A percentile compares a stretch with the other conserved stretches of the same genome.
Conservation (phyloP, 2,329 filamentous ascomycete species). For the Aspergillus unguis region DNA sequence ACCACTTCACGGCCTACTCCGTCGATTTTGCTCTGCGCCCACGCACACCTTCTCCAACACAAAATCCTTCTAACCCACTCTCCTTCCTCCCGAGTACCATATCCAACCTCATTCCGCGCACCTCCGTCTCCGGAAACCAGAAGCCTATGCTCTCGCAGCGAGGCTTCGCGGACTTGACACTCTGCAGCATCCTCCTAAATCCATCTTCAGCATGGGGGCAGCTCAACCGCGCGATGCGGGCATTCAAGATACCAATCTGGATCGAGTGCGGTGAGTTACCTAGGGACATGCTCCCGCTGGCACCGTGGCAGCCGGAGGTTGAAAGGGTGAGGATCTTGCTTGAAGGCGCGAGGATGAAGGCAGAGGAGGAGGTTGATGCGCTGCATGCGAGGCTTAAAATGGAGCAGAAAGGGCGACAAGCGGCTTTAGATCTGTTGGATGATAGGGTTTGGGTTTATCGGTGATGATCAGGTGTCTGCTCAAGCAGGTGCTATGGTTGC, state of each 20-base stretch:
- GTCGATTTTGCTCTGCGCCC: constrained; percentile 11
- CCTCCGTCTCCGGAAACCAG: constrained; percentile 5
- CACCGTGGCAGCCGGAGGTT: constrained; percentile 11
- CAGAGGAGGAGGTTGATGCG: constrained; percentile 6
- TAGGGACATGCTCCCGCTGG: constrained; percentile 8
- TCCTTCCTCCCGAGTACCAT: not conserved
- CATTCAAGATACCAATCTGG: not conserved
- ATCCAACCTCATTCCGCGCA: not conserved
- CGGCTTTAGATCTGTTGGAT: constrained; percentile 12
- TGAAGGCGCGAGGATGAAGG: constrained; percentile 5
- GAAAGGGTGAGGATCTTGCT: constrained; percentile 7
- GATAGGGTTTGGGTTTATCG: constrained; percentile 13
- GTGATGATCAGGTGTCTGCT: not conserved
- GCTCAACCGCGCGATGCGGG: constrained; percentile 5
- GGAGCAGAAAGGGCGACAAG: constrained; percentile 1
- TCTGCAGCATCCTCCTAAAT: constrained; percentile 2
- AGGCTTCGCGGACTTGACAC: not conserved
- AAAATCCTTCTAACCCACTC: not conserved
- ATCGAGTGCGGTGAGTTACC: constrained; percentile 8
- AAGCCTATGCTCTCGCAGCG: constrained; percentile 7
- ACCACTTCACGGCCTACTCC: constrained; percentile 12
- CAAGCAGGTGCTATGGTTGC: no score
- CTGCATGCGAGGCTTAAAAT: constrained; percentile 2
- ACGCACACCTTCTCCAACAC: not conserved
- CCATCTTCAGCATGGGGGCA: constrained; percentile 3